Evolutionary conservation across 805 yeast species (phyloP).

Genomic region (Millerozyma miso): DNA sequence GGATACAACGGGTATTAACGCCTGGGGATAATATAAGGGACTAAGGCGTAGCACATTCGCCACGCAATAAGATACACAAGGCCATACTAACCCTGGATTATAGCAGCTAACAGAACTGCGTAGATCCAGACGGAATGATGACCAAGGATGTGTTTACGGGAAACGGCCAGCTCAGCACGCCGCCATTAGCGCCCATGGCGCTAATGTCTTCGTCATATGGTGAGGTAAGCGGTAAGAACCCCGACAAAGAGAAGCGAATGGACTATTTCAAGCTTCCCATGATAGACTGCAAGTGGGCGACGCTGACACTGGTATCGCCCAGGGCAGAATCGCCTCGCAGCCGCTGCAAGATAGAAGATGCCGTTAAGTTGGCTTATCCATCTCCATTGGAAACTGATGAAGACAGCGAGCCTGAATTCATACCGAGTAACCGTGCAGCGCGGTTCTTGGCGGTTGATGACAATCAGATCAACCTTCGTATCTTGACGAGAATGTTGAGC

Average conservation of each 20-base stretch:
- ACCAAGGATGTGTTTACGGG: neutral
- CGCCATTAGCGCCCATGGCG: neutral
- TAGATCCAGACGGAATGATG: neutral
- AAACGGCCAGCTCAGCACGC: constrained; percentile 1
- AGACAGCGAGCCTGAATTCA: neutral
- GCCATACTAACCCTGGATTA: neutral
- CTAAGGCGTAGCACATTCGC: neutral
- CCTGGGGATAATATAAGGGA: neutral
- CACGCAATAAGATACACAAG: neutral
- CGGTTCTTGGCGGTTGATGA: constrained; percentile 37
- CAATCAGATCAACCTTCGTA: constrained; percentile 36
- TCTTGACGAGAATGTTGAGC: constrained; percentile 26
- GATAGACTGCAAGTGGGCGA: neutral
- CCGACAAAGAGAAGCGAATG: neutral
- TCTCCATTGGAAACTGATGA: constrained; percentile 6
- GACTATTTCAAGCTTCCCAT: constrained; percentile 1
- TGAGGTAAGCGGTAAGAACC: neutral
- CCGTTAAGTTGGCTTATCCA: constrained; percentile 1
- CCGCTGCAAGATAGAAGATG: neutral
- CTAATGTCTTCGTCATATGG: neutral
- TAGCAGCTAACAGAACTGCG: neutral
- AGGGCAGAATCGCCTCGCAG: neutral
- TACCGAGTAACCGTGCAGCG: constrained; percentile 4
- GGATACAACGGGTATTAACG: neutral
- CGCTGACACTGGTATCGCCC: neutral